These are phyloP conservation scores for Acrasis kona DNA, from an alignment of 78 protist genomes.

Conservation along the genomic window DNA sequence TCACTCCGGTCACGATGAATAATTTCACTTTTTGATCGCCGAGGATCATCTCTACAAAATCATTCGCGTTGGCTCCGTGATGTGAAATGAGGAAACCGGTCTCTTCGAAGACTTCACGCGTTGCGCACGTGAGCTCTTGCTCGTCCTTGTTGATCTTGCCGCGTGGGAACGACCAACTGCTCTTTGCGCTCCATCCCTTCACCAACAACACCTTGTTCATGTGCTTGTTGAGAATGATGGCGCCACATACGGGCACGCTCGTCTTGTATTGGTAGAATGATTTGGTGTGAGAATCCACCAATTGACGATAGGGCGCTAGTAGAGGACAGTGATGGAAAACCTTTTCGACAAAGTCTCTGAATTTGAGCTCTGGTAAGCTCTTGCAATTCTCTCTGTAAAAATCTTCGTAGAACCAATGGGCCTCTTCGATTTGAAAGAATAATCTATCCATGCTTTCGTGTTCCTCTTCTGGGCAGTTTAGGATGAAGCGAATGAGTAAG, in stretches of 20 bases:
- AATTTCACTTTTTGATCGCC: not conserved
- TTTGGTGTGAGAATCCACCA: not conserved
- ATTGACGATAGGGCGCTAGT: not conserved
- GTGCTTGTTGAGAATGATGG: conserved; percentile 1
- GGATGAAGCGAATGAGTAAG: conserved; percentile 12
- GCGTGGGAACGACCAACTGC: conserved; percentile 40
- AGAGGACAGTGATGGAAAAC: conserved; percentile 10
- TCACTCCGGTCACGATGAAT: conserved; percentile 9
- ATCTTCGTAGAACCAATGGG: conserved; percentile 44
- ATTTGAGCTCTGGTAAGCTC: not conserved
- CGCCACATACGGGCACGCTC: conserved; percentile 34
- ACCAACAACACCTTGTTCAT: no score
- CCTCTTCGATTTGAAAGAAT: conserved; percentile 28
- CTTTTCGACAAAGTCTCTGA: conserved; percentile 1
- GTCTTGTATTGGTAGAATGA: conserved; percentile 15
- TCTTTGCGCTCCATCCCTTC: no score
- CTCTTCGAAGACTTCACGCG: conserved; percentile 44
- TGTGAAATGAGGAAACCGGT: conserved; percentile 27
- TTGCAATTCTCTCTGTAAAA: not conserved
- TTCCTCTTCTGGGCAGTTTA: conserved; percentile 40
- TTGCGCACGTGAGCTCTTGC: conserved; percentile 12
- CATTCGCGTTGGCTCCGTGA: not conserved
- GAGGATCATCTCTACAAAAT: not conserved
- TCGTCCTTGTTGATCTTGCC: conserved; percentile 38
- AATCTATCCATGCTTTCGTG: conserved; percentile 17